Conservation (phyloP, 2,329 filamentous ascomycete species). For the Fusarium siculi region DNA sequence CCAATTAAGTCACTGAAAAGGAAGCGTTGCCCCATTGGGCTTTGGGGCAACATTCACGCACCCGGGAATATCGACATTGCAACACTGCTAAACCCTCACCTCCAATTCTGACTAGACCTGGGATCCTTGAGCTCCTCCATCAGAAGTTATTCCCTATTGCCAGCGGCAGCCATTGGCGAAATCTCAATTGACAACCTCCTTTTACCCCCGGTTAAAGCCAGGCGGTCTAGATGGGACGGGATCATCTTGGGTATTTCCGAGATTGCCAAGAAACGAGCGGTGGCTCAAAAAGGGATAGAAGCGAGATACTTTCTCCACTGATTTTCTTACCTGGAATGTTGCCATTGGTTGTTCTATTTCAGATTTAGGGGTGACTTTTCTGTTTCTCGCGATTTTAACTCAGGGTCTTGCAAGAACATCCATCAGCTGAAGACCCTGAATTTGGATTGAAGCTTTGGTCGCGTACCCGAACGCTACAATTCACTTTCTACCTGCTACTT, state of each 20-base stretch:
- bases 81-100: neutral
- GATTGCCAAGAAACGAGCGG: constrained; percentile 8
- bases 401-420: constrained; percentile 19
- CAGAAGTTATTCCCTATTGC: neutral
- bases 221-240: neutral
- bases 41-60: neutral
- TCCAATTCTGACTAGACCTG: neutral
- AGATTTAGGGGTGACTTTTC: constrained; percentile 21
- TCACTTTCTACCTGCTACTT: neutral
- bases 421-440: constrained; percentile 2
- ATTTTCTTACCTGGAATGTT: neutral
- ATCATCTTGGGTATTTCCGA: constrained; percentile 17
- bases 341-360: constrained; percentile 6
- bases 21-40: neutral
- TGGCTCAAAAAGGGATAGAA: constrained; percentile 8
- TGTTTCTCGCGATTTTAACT: constrained; percentile 8
- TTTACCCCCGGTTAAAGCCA: constrained; percentile 1
- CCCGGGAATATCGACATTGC: neutral
- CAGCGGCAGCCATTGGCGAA: neutral
- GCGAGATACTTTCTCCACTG: constrained; percentile 5
- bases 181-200: neutral
- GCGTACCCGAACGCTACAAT: neutral
- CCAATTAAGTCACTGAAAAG: neutral
- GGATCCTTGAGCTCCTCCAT: neutral
- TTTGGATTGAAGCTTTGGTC: neutral